Percentiles rank a stretch among this genome's conserved stretches.
Conservation (phyloP, 345 rosid species). For the Aethionema arabicum region DNA sequence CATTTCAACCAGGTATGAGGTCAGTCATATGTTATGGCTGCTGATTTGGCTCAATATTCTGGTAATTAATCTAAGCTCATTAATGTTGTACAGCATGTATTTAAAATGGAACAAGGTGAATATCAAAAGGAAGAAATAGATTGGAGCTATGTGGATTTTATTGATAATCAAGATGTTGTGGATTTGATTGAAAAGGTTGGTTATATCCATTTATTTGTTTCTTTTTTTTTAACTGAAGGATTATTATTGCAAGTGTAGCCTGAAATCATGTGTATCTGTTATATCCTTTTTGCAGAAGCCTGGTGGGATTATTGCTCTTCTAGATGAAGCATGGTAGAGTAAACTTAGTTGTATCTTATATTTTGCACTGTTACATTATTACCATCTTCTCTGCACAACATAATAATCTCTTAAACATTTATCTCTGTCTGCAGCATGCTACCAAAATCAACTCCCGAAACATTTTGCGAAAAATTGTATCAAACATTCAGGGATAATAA, state of each 20-base stretch:
- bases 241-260: slow-evolving; percentile 6
- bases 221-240: not conserved
- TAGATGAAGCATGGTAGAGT: slow-evolving; percentile 90
- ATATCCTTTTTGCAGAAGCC: slow-evolving; percentile 69
- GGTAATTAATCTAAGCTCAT: slow-evolving; percentile 34
- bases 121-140: slow-evolving; percentile 73
- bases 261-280: slow-evolving; percentile 11
- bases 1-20: slow-evolving; percentile 98
- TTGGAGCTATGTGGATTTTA: slow-evolving; percentile 84
- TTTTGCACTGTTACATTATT: not conserved
- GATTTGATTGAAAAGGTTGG: slow-evolving; percentile 90
- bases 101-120: slow-evolving; percentile 85
- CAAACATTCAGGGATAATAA: slow-evolving; percentile 74
- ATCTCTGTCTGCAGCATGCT: slow-evolving; percentile 62
- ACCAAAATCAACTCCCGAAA: slow-evolving; percentile 88
- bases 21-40: slow-evolving; percentile 42
- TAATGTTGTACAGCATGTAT: slow-evolving; percentile 65
- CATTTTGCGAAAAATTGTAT: slow-evolving; percentile 82
- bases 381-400: slow-evolving; percentile 19
- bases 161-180: slow-evolving; percentile 87
- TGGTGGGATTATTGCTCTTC: slow-evolving; percentile 83
- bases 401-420: slow-evolving; percentile 26
- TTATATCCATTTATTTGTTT: slow-evolving; percentile 20
- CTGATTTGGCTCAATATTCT: slow-evolving; percentile 24
- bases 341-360: slow-evolving; percentile 11